Percentiles rank a stretch among this genome's conserved stretches.
phyloP scores from a whole-genome alignment of 345 rosid genomes.

The Sisymbrium altissimum region DNA sequence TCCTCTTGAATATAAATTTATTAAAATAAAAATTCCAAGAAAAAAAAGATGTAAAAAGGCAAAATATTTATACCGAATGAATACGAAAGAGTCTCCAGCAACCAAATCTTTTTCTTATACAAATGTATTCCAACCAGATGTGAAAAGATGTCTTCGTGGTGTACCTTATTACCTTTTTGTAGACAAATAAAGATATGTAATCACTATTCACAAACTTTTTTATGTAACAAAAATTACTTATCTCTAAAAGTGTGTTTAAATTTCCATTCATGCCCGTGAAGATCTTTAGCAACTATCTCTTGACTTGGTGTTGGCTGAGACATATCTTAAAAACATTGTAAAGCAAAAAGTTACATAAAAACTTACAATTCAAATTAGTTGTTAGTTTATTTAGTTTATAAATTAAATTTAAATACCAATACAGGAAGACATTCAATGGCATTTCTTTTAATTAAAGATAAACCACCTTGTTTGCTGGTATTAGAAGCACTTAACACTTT shows the following conservation, averaged over 20 bases:
- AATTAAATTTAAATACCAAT: not conserved
- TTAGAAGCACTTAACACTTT: not conserved
- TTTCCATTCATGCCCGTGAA: not conserved
- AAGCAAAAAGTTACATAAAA: too few relatives aligned
- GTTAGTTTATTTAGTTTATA: too few relatives aligned
- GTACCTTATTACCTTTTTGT: not conserved
- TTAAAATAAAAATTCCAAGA: too few relatives aligned
- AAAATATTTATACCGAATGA: not conserved
- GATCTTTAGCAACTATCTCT: too few relatives aligned
- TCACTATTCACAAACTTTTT: not conserved
- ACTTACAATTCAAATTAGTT: too few relatives aligned
- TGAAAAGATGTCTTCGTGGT: not conserved
- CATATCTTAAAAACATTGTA: too few relatives aligned
- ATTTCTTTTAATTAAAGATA: not conserved
- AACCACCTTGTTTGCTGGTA: not conserved
- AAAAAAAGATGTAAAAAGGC: too few relatives aligned
- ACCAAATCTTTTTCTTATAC: not conserved
- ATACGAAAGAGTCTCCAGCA: not conserved
- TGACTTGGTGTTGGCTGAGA: too few relatives aligned
- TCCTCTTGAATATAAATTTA: too few relatives aligned
- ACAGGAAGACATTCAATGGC: not conserved
- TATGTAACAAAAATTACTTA: not conserved
- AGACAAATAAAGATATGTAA: not conserved
- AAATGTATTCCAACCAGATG: not conserved
- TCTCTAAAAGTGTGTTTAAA: not conserved